These are phyloP conservation scores for Erodium trifolium DNA, from an alignment of 441 rosid species.

Conservation along the genomic window DNA sequence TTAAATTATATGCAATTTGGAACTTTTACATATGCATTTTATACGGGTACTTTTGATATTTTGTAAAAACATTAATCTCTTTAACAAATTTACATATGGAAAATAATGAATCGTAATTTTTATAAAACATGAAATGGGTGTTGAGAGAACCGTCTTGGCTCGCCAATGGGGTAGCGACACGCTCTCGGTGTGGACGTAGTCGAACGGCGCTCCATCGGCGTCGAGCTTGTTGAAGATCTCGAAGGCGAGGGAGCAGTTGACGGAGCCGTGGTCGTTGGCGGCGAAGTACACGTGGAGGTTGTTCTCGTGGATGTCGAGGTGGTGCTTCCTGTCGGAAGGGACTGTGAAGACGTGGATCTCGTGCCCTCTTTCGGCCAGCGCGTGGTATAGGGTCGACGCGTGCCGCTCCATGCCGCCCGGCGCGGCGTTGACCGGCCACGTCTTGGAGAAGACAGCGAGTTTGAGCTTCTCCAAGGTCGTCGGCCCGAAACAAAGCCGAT, in stretches of 20 bases:
- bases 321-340: slow-evolving; percentile 45
- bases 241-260: slow-evolving; percentile 43
- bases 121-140: too few species aligned
- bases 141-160: slow-evolving; percentile 30
- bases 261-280: slow-evolving; percentile 52
- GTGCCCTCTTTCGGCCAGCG: slow-evolving; percentile 48
- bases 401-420: slow-evolving; percentile 79
- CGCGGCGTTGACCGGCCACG: slow-evolving; percentile 45
- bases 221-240: slow-evolving; percentile 47
- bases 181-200: slow-evolving; percentile 67
- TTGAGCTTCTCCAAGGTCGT: slow-evolving; percentile 38
- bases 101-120: too few species aligned
- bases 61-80: too few species aligned
- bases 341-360: slow-evolving; percentile 63
- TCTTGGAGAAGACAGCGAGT: slow-evolving; percentile 54
- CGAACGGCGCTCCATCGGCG: slow-evolving; percentile 26
- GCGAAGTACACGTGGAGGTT: slow-evolving; percentile 53
- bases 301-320: slow-evolving; percentile 32
- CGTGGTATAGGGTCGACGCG: slow-evolving; percentile 45
- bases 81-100: too few species aligned
- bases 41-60: too few species aligned
- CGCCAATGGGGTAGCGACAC: slow-evolving; percentile 69
- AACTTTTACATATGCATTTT: too few species aligned
- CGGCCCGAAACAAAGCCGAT: slow-evolving; percentile 50
- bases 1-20: too few species aligned